These are phyloP conservation scores for Aquilaria sinensis DNA, from an alignment of 345 rosid species.

Conservation along the genomic window DNA sequence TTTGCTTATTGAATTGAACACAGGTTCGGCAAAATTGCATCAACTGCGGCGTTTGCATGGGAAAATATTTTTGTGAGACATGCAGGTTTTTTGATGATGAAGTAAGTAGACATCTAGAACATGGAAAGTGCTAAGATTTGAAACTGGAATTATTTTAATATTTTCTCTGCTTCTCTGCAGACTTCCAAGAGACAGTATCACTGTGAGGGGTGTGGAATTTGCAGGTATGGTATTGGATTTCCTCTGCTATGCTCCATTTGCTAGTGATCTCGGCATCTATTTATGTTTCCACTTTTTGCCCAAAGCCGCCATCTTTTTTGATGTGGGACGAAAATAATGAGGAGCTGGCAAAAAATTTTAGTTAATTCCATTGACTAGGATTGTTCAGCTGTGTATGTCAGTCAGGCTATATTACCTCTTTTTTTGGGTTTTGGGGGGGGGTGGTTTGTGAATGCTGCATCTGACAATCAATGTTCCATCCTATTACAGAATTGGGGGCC, in stretches of 20 bases:
- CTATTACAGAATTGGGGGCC: slow-evolving; percentile 64
- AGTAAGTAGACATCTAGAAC: slow-evolving; percentile 34
- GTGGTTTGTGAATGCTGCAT: not conserved
- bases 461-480: not conserved
- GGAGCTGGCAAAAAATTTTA: not conserved
- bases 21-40: slow-evolving; percentile 67
- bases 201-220: slow-evolving; percentile 85
- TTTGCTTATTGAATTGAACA: slow-evolving; percentile 9
- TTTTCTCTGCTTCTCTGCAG: slow-evolving; percentile 32
- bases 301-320: not conserved
- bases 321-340: not conserved
- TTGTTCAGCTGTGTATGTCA: too few species aligned
- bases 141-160: not conserved
- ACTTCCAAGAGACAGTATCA: slow-evolving; percentile 75
- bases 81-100: slow-evolving; percentile 92
- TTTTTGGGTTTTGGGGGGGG: too few species aligned
- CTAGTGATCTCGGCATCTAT: not conserved
- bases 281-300: not conserved
- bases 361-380: too few species aligned
- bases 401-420: too few species aligned
- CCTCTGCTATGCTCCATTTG: not conserved
- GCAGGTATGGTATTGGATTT: slow-evolving; percentile 52
- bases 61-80: slow-evolving; percentile 57
- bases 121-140: too few species aligned
- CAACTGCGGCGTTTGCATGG: slow-evolving; percentile 88